These are phyloP conservation scores for Rhizoclosmatium globosum DNA, from an alignment of 192 early-diverging fungal genomes.

Conservation along the genomic window DNA sequence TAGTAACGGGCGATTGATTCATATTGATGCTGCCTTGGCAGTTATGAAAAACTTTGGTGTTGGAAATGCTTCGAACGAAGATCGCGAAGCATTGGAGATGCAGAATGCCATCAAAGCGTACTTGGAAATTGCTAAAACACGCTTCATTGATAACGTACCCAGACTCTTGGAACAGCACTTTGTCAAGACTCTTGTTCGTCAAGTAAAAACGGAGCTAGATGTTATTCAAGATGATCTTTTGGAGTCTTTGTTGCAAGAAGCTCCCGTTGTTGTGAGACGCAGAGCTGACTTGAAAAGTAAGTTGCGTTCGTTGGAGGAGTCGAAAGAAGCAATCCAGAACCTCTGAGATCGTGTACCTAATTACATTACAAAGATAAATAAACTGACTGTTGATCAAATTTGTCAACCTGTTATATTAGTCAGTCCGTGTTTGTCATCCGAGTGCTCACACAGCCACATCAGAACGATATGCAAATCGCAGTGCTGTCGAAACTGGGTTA, in stretches of 20 bases:
- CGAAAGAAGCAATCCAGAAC: neutral
- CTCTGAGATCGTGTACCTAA: neutral
- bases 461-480: no score
- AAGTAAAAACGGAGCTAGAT: neutral
- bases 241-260: neutral
- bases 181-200: neutral
- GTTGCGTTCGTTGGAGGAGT: neutral
- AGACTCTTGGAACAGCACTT: constrained; percentile 17
- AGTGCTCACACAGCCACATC: no score
- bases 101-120: constrained; percentile 25
- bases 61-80: neutral
- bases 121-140: constrained; percentile 18
- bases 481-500: no score
- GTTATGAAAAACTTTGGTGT: neutral
- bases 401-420: no score
- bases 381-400: no score
- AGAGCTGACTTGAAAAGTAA: neutral
- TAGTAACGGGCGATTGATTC: neutral
- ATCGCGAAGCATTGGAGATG: constrained; percentile 13
- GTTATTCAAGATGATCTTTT: neutral
- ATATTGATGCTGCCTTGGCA: constrained; percentile 6
- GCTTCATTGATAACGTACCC: constrained; percentile 29
- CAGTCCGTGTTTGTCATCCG: no score
- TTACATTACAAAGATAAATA: no score
- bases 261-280: neutral